phyloP scores from a whole-genome alignment of 176 grass and related monocot species.

The Triticum turgidum region DNA sequence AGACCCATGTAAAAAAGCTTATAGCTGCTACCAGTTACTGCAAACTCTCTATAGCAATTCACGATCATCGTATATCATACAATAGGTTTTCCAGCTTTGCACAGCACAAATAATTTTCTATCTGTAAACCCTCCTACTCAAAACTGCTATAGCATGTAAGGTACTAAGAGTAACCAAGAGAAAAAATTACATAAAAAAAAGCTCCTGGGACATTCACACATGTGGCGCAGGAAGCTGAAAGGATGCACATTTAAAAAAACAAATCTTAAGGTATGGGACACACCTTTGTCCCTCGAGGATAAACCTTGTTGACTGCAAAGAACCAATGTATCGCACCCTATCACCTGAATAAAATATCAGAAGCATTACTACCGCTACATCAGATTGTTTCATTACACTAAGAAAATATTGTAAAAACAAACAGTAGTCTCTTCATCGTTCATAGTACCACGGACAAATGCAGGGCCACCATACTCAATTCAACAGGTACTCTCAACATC shows the following conservation, averaged over 20 bases:
- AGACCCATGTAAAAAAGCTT: neutral
- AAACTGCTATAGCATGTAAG: neutral
- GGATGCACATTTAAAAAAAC: neutral
- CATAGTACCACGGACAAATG: neutral
- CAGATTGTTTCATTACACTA: constrained; percentile 13
- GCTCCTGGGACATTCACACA: neutral
- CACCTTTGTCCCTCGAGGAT: constrained; percentile 51
- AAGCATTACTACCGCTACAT: constrained; percentile 29
- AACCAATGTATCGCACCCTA: constrained; percentile 85
- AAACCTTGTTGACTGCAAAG: constrained; percentile 20
- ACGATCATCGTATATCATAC: neutral
- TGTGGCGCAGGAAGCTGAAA: neutral
- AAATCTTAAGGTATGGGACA: constrained; percentile 13
- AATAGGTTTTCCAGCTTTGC: neutral
- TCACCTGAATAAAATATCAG: constrained; percentile 66
- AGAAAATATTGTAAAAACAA: constrained; percentile 20
- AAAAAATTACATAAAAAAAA: neutral
- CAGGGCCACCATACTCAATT: constrained; percentile 19
- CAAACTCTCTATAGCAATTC: neutral
- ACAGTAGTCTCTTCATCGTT: neutral
- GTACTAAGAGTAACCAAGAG: neutral
- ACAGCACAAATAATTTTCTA: neutral
- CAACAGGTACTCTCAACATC: neutral
- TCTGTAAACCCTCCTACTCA: neutral
- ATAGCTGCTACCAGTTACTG: neutral